Base-by-base conservation (phyloP, 2,329 filamentous ascomycete genomes). In the Neofusicoccum laricinum region DNA sequence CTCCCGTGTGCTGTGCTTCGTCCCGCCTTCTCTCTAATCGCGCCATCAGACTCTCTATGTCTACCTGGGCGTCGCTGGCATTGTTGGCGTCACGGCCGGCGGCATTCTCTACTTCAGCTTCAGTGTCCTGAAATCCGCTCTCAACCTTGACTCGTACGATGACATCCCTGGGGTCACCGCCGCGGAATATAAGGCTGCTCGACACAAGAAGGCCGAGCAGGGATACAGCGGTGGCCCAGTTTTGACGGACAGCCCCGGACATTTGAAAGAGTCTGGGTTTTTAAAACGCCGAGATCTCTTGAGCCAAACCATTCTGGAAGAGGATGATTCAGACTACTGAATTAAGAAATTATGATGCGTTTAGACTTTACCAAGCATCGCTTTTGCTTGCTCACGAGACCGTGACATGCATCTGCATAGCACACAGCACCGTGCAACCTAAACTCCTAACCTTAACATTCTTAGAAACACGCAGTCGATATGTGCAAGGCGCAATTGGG, bases 241-340 rank as follows among this genome's bases (percentile, higher is more conserved):
- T 30, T 10, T 30, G 41, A 55, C 25, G 21, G 43, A 2, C 40
- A 64, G n/a, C 64, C 74, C 4, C 69, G 71, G 45, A 53, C 67
- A 64, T 67, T 69, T 8, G 68, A 69, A 50, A 63, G 71, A 61
- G 69, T 69, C 62, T 68, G 64, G 41, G 65, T 67, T 32, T 25
- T 57, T 10, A 68, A 69, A 32, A 71, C 77, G 77, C 4, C 77
- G 80, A 58, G 84, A 84, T 1, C 72, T 91, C 17, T 76, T 90
- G 48, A 82, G 84, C 32, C 86, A 90, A 72, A 90, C 87, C 0
- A 92, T 92, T 67, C 82, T 89, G 64, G 90, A 91, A 74, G 90
- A 92, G 72, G 88, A 89, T 59, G 88, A 90, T 72, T 81, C 79
- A 0, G 80, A 81, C 50, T 79, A 77, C 59, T 82, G 68, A 46